Evolutionary conservation across 208 protist species (phyloP).

Genomic region (Trichomonas vaginalis): DNA sequence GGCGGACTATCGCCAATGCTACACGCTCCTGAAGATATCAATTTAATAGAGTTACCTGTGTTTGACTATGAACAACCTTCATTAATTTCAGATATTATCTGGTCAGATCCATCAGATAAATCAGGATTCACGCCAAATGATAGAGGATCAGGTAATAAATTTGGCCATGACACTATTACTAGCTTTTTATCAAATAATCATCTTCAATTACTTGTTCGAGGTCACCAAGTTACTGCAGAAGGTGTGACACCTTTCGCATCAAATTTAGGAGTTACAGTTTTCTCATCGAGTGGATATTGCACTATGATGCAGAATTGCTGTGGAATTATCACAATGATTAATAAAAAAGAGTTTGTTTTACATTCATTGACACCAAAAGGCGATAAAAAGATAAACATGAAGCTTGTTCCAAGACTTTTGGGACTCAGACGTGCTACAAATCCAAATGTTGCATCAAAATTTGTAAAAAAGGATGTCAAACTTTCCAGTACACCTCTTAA

Average conservation of each 20-base stretch:
- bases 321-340: not conserved
- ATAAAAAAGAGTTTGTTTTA: not conserved
- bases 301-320: not conserved
- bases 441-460: not conserved
- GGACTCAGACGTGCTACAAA: not conserved
- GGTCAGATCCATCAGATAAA: conserved; percentile 8
- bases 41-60: not conserved
- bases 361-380: not conserved
- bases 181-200: conserved; percentile 55
- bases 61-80: not conserved
- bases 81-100: conserved; percentile 5
- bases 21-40: not conserved
- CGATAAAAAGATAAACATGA: not conserved
- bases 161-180: conserved; percentile 86
- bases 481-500: too few species aligned
- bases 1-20: not conserved
- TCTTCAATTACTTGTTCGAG: not conserved
- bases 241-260: not conserved
- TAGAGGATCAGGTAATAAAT: conserved; percentile 87
- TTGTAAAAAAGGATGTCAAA: not conserved
- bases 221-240: not conserved
- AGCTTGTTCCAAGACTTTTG: not conserved
- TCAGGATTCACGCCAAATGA: conserved; percentile 81
- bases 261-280: not conserved
- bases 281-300: not conserved